These are phyloP conservation scores for Metarhizium brunneum DNA, from an alignment of 2,329 filamentous ascomycete species.

Conservation along the genomic window DNA sequence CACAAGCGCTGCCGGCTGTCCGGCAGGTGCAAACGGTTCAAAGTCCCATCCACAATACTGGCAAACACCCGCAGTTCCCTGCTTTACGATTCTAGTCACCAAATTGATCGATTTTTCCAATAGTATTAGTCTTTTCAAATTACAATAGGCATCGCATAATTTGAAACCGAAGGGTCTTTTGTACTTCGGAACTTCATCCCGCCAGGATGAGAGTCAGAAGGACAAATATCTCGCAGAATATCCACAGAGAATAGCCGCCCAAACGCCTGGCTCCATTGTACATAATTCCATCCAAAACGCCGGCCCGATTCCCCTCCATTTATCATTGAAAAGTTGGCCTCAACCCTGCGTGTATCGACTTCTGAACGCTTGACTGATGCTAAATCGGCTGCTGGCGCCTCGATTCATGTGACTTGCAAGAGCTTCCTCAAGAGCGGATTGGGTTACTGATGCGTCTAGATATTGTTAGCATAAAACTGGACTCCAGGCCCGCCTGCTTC, in stretches of 20 bases:
- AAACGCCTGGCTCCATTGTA: not conserved
- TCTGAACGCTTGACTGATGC: slow-evolving; percentile 57
- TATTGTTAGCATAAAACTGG: not conserved
- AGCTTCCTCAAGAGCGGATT: slow-evolving; percentile 71
- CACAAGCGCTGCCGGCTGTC: not conserved
- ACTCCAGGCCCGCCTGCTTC: not conserved
- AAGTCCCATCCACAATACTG: not conserved
- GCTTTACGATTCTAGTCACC: not conserved
- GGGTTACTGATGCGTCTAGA: slow-evolving; percentile 68
- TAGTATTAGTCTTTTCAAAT: not conserved
- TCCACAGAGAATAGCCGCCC: not conserved
- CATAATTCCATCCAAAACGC: not conserved
- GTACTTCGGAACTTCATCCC: too few relatives aligned
- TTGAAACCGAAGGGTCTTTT: too few relatives aligned
- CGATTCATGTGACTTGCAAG: slow-evolving; percentile 45
- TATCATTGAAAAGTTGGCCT: slow-evolving; percentile 12
- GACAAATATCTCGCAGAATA: not conserved
- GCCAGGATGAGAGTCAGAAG: too few relatives aligned
- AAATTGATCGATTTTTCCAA: too few relatives aligned
- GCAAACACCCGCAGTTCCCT: not conserved
- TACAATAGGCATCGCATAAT: not conserved
- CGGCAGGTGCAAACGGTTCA: not conserved
- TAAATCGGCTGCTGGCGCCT: slow-evolving; percentile 41
- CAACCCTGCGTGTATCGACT: slow-evolving; percentile 45
- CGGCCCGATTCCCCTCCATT: not conserved